Percentiles rank a stretch among this genome's conserved stretches.
phyloP scores from a whole-genome alignment of 495 filamentous ascomycete species.

The Xylona heveae region DNA sequence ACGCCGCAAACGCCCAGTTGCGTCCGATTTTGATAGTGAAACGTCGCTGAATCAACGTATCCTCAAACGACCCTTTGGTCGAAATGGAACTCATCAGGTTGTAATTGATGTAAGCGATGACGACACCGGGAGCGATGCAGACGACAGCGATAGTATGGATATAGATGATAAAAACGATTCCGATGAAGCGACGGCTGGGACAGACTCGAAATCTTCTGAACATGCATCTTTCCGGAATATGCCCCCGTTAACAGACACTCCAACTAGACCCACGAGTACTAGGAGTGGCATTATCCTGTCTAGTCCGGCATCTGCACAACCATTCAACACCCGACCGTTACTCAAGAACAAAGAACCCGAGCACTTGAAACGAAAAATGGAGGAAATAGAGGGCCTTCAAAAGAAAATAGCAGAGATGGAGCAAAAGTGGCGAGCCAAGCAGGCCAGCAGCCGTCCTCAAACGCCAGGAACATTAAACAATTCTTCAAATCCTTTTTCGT shows the following conservation, averaged over 20 bases:
- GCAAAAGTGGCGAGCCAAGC: slow-evolving; percentile 36
- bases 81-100: slow-evolving; percentile 26
- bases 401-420: slow-evolving; percentile 60
- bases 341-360: slow-evolving; percentile 21
- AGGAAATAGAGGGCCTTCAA: slow-evolving; percentile 53
- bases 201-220: slow-evolving; percentile 8
- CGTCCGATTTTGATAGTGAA: slow-evolving; percentile 56
- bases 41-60: slow-evolving; percentile 19
- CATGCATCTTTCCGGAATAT: slow-evolving; percentile 19
- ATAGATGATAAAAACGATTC: slow-evolving; percentile 22
- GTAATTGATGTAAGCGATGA: slow-evolving; percentile 69
- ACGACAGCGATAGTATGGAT: slow-evolving; percentile 18
- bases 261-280: slow-evolving; percentile 10
- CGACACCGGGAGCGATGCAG: slow-evolving; percentile 24
- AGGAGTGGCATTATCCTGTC: slow-evolving; percentile 6
- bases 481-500: no score
- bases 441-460: slow-evolving; percentile 18
- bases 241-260: slow-evolving; percentile 19
- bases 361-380: slow-evolving; percentile 40
- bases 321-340: slow-evolving; percentile 11
- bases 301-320: slow-evolving; percentile 8
- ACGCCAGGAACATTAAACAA: slow-evolving; percentile 15
- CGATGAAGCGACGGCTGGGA: slow-evolving; percentile 15
- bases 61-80: slow-evolving; percentile 43
- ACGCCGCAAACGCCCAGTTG: slow-evolving; percentile 61